These are phyloP conservation scores for Eucalyptus caleyi DNA, from an alignment of 345 rosid genomes.

Conservation along the genomic window DNA sequence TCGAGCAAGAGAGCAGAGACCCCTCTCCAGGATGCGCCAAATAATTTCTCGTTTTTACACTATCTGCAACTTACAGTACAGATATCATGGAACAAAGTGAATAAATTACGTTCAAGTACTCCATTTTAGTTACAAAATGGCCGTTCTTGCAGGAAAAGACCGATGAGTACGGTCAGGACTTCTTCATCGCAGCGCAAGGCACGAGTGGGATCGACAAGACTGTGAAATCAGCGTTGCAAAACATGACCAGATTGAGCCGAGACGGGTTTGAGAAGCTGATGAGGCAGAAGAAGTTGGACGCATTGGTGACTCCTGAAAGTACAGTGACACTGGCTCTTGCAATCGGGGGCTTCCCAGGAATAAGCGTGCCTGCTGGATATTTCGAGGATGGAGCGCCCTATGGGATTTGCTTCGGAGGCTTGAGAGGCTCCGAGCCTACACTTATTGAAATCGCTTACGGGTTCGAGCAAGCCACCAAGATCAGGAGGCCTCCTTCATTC, in stretches of 20 bases:
- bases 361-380: conserved; percentile 59
- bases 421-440: conserved; percentile 53
- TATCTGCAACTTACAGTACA: not conserved
- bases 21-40: not conserved
- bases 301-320: conserved; percentile 23
- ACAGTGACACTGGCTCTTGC: conserved; percentile 18
- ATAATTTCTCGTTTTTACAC: not conserved
- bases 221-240: conserved; percentile 11
- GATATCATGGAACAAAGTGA: not conserved
- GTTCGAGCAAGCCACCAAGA: conserved; percentile 56
- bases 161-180: conserved; percentile 30
- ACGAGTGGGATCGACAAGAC: conserved; percentile 19
- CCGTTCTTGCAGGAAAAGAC: conserved; percentile 29
- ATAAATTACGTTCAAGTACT: not conserved
- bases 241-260: conserved; percentile 8
- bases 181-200: conserved; percentile 22
- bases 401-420: conserved; percentile 58
- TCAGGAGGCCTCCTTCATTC: conserved; percentile 40
- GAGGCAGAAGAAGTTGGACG: conserved; percentile 33
- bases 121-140: not conserved
- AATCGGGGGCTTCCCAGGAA: conserved; percentile 66
- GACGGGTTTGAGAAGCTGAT: conserved; percentile 53
- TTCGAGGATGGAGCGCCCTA: conserved; percentile 37
- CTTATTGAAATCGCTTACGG: conserved; percentile 65
- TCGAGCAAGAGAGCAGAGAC: not conserved